phyloP scores from a whole-genome alignment of 129 eudicot genomes.

The Pittosporum tobira region DNA sequence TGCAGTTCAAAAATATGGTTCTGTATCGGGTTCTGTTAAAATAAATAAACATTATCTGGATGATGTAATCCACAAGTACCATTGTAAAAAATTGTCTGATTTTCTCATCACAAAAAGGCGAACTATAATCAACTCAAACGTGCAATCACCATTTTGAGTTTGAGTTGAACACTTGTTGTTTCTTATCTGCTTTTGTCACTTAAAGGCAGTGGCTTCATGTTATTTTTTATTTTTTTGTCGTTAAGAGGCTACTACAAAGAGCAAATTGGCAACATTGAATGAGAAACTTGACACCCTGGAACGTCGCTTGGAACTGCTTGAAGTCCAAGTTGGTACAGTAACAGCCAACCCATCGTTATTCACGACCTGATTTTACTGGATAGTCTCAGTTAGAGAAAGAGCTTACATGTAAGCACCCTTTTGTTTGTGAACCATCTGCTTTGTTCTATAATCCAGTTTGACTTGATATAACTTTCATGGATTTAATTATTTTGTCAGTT shows the following conservation, averaged over 20 bases:
- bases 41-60: no score
- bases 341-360: conserved; percentile 70
- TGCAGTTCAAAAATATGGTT: no score
- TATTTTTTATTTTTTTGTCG: conserved; percentile 5
- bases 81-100: no score
- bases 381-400: conserved; percentile 14
- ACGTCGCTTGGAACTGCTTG: conserved; percentile 76
- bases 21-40: no score
- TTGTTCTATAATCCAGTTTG: conserved; percentile 18
- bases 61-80: no score
- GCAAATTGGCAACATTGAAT: conserved; percentile 68
- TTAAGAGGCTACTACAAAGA: conserved; percentile 84
- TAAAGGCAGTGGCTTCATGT: not conserved
- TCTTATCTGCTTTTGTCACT: not conserved
- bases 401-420: conserved; percentile 17
- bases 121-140: no score
- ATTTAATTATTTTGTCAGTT: conserved; percentile 11
- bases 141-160: no score
- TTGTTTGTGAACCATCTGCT: conserved; percentile 25
- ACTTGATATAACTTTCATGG: conserved; percentile 16
- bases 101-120: no score
- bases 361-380: conserved; percentile 27
- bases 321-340: conserved; percentile 82
- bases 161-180: no score
- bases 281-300: conserved; percentile 85